phyloP scores from a whole-genome alignment of 805 yeast genomes.

The Lipomyces chichibuensis region DNA sequence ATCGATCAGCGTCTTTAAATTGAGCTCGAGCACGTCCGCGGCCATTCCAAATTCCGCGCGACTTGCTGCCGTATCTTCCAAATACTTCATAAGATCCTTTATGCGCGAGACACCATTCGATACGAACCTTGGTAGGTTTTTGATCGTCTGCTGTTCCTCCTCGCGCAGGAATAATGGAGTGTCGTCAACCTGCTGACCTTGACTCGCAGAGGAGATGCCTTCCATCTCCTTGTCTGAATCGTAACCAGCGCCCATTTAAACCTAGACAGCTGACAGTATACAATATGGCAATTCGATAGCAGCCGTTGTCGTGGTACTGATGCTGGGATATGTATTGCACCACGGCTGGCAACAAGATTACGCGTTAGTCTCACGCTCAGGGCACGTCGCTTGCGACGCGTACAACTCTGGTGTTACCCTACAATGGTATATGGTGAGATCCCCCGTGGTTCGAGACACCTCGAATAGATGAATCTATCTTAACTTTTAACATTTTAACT shows the following conservation, averaged over 20 bases:
- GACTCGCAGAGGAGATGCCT: conserved; percentile 1
- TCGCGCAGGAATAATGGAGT: conserved; percentile 6
- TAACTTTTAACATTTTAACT: too few relatives aligned
- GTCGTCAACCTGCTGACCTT: background rate
- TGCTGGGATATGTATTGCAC: too few relatives aligned
- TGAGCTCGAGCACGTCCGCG: conserved; percentile 8
- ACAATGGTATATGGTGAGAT: too few relatives aligned
- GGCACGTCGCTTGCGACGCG: too few relatives aligned
- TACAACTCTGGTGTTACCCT: too few relatives aligned
- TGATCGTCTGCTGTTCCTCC: background rate
- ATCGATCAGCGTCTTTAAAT: conserved; percentile 4
- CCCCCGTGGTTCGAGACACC: too few relatives aligned
- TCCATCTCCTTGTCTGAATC: conserved; percentile 42
- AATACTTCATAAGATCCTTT: background rate
- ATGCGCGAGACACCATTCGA: background rate
- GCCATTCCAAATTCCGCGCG: conserved; percentile 9
- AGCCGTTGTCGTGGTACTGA: too few relatives aligned
- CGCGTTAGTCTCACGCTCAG: too few relatives aligned
- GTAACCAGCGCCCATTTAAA: conserved; percentile 48
- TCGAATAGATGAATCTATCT: too few relatives aligned
- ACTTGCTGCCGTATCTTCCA: conserved; percentile 1
- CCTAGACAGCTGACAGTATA: background rate
- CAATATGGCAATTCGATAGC: too few relatives aligned
- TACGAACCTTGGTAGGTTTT: background rate
- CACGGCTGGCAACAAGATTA: too few relatives aligned